Evolutionary conservation across 176 grass and related monocot species (phyloP), one percentile per base, ranked within the genome.

Genomic region (Echinochloa phyllopogon): DNA sequence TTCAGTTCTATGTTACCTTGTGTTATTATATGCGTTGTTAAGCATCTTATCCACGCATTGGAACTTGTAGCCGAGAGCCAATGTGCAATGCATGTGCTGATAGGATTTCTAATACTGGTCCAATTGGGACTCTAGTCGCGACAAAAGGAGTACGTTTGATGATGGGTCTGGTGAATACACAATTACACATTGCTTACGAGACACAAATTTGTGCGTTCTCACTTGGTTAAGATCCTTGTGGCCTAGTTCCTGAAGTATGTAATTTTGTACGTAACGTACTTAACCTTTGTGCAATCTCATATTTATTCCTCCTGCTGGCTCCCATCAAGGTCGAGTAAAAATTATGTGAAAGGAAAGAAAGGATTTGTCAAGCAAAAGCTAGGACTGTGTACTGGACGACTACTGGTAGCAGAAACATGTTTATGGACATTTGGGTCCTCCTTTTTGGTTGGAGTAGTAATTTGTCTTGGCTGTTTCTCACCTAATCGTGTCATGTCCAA

Each of bases 1-100:
- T 67, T 84, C 41, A 5, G 21, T 25, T 43, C 12, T 43, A 47
- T 44, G 6, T 6, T 41, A 13, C 4, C 18, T 69, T 4, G 38
- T 13, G 39, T 18, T 42, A n/a, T n/a, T 41, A 65, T 68, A 25
- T 72, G 42, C 12, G 43, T 12, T 49, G 75, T 53, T 85, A 65
- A 41, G 86, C 85, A 84, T 91, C 87, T 79, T 56, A 88, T 91
- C 88, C 47, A 10, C 83, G 85, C 87, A 48, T 92, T 62, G 83
- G 87, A 88, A 86, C 72, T 92, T 88, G 84, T 50, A 86, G 86
- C 79, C 61, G 37, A 75, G 89, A 80, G 51, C 57, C 15, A 82
- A 78, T 79, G 80, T 92, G 83, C 75, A 89, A 85, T 81, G 79
- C 87, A 91, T 92, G 70, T 87, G 87, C 58, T 37, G 53, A 68